Evolutionary conservation across 2,329 filamentous ascomycete species (phyloP), one percentile per base, ranked within the genome.

Genomic region (Sclerotinia trifoliorum): DNA sequence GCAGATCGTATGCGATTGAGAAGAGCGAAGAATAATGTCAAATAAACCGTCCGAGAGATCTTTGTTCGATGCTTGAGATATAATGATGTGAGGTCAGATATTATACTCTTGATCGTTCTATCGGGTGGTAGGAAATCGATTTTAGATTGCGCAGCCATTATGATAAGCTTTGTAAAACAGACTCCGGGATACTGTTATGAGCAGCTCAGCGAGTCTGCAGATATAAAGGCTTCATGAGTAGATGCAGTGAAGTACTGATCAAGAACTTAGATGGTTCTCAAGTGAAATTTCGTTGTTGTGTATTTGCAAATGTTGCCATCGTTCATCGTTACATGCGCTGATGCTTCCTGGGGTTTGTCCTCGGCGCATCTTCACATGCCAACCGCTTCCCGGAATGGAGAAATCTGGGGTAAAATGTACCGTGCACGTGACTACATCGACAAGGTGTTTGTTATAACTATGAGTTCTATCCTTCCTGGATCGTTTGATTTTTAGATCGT

Each of bases 1-100:
- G 94, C 94, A 85, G 93, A 89, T 75, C 94, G 93, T 66, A 98
- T 89, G 75, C 95, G 93, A 79, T 96, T 94, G 70, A 90, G 84
- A 70, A 97, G 87, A 60, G 92, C 88, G 73, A 94, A 81, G 74
- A 94, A 87, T 73, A 97, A 85, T 39, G 92, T 89, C 71, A 96
- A 82, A 82, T 96, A 96, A 74, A 96, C 87, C 71, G 88, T 88
- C 76, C 92, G 90, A 29, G 92, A 94, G 79, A 97, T 93, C 73
- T 87, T 87, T 63, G 88, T 92, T 74, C 93, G 91, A 80, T 96
- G 88, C 71, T 86, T 84, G 71, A 94, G 84, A 80, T 97, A 97
- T 61, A 93, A 84, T 63, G 83, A 79, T 3, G 90, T 89, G 71
- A 96, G 81, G 73, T 88, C 84, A 70, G 86, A 83, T 76, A 94